Evolutionary conservation across 2,329 filamentous ascomycete genomes (phyloP), one percentile per base, ranked within the genome.

Genomic region (Nemania sp.): DNA sequence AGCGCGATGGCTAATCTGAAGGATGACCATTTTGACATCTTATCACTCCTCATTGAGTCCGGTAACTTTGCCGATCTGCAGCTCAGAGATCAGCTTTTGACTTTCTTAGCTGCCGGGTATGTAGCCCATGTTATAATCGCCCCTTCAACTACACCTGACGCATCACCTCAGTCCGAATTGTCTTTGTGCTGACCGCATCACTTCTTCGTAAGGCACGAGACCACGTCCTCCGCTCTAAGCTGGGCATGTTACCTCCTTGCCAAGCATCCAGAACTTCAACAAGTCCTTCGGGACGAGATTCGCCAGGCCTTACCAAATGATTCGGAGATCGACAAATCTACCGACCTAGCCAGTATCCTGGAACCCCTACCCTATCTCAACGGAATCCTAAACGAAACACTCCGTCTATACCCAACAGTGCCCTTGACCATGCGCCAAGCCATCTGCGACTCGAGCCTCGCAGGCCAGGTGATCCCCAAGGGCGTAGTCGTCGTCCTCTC

Each of bases 361-460:
- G 88, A 91, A 69, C 79, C 80, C 15, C 79, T 92, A 37, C 85
- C 87, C 1, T 89, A 87, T 65, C 81, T 91, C 1, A 86, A 90
- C 68, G 90, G 88, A 20, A 80, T 92, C 48, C 84, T 86, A 64
- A 83, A 86, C 60, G 90, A 93, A 42, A 64, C 63, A 17, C 37
- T 65, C 10, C 61, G 63, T 6, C 47, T 62, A 73, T 87, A 87
- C 71, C 83, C 89, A 0, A 86, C 89, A 0, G 87, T 91, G 0
- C 84, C 87, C 0, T 68, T 85, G 9, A 91, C 88, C 0, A 75
- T 88, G 58, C 87, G 90, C 56, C 76, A 83, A 54, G 81, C 89
- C 0, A 75, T 79, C 1, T 73, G 79, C 10, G 80, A 88, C 68
- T 85, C 86, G 0, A 80, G 77, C 0, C 80, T 91, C 15, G 77